Percentiles rank a stretch among this genome's conserved stretches.
These are phyloP conservation scores for Apiotrichum gamsii DNA, from an alignment of 1,284 basidiomycete species.

Conservation along the genomic window DNA sequence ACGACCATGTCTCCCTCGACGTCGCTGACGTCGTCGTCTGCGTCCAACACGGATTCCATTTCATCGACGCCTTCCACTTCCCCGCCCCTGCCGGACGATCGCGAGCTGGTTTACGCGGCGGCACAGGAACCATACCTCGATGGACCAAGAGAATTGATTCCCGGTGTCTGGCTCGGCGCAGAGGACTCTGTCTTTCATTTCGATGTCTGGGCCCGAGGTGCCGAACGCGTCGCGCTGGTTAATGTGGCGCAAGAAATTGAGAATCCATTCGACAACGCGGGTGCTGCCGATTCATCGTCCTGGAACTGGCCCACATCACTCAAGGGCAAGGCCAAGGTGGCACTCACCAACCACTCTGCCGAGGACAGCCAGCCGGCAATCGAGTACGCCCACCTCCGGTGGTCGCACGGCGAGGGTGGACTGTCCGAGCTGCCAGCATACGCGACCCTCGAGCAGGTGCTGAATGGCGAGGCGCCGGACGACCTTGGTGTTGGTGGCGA, in stretches of 20 bases:
- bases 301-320: conserved; percentile 3
- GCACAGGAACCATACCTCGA: conserved; percentile 60
- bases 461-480: background rate
- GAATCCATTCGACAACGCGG: conserved; percentile 59
- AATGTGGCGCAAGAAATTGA: conserved; percentile 93
- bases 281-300: conserved; percentile 1
- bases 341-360: conserved; percentile 15
- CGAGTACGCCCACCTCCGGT: conserved; percentile 85
- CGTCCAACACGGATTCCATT: conserved; percentile 10
- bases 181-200: conserved; percentile 73
- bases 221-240: conserved; percentile 51
- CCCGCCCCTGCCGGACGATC: conserved; percentile 7
- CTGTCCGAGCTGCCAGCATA: conserved; percentile 56
- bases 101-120: conserved; percentile 1
- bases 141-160: conserved; percentile 83
- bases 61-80: conserved; percentile 14
- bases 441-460: conserved; percentile 22
- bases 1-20: conserved; percentile 14
- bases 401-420: conserved; percentile 90
- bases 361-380: conserved; percentile 60
- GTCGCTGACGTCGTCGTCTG: conserved; percentile 8
- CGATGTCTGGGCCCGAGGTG: conserved; percentile 22
- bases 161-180: conserved; percentile 84
- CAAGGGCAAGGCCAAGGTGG: conserved; percentile 19
- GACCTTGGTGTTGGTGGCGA: background rate